A percentile compares a stretch with the other conserved stretches of the same genome.
These are phyloP conservation scores for Daldinia sp. DNA, from an alignment of 2,329 filamentous ascomycete genomes.

Conservation along the genomic window DNA sequence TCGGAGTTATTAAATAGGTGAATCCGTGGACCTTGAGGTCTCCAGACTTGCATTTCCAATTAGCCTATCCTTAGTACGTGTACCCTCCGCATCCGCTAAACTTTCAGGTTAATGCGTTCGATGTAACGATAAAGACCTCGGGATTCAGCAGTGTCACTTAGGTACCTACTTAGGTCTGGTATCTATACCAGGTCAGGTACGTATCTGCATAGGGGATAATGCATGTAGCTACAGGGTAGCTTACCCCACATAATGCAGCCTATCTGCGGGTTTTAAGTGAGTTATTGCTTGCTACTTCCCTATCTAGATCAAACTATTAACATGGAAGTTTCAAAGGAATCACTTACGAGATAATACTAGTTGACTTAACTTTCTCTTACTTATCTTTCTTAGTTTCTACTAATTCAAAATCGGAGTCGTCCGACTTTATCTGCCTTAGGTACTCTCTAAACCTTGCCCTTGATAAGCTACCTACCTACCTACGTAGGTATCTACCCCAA, in stretches of 20 bases:
- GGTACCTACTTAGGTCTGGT: too few relatives aligned
- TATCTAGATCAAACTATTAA: constrained; percentile 2
- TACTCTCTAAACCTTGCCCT: background rate
- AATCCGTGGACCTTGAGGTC: constrained; percentile 31
- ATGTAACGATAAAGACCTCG: constrained; percentile 6
- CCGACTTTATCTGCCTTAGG: background rate
- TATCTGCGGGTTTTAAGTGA: background rate
- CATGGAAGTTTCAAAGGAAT: background rate
- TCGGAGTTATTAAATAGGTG: constrained; percentile 17
- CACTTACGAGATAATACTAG: background rate
- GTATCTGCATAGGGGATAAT: background rate
- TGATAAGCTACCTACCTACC: too few relatives aligned
- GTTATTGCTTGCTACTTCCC: background rate
- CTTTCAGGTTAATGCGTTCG: constrained; percentile 4
- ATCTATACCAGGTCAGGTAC: background rate
- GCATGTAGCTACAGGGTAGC: constrained; percentile 3
- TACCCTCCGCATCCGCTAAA: background rate
- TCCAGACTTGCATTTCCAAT: constrained; percentile 23
- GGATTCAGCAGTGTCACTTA: background rate
- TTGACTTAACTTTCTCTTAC: background rate
- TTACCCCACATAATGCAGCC: constrained; percentile 28
- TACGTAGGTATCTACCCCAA: background rate
- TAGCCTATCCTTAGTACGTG: constrained; percentile 40
- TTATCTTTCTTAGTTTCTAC: constrained; percentile 5
- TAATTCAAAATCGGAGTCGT: background rate